Evolutionary conservation across 257 asterid genomes (phyloP).

Genomic region (Fraxinus quadrangulata): DNA sequence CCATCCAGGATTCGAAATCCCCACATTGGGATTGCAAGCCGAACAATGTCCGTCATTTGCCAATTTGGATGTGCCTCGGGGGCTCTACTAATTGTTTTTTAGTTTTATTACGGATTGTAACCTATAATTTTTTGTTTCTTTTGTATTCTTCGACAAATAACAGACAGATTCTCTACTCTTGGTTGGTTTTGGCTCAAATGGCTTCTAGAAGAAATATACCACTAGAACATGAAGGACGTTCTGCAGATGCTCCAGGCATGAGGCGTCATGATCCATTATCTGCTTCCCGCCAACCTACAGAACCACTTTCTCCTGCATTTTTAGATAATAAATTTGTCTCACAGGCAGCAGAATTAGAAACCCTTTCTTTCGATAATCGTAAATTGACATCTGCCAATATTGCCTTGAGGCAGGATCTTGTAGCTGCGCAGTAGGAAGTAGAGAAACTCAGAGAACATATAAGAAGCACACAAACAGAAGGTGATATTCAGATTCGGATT

Average conservation of each 20-base stretch:
- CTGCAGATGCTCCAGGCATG: constrained; percentile 38
- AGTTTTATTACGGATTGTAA: background rate
- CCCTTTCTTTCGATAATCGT: constrained; percentile 62
- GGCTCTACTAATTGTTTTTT: background rate
- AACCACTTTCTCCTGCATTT: constrained; percentile 38
- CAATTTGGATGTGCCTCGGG: too few relatives aligned
- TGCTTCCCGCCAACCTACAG: constrained; percentile 38
- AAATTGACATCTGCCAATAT: constrained; percentile 59
- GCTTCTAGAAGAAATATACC: constrained; percentile 59
- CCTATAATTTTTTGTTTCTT: background rate
- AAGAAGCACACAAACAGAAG: constrained; percentile 63
- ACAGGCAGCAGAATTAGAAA: constrained; percentile 62
- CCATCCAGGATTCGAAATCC: too few relatives aligned
- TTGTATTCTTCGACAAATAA: background rate
- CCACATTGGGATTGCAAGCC: too few relatives aligned
- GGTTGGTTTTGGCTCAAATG: constrained; percentile 39
- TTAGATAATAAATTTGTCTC: constrained; percentile 49
- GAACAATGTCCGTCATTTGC: too few relatives aligned
- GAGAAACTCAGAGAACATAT: constrained; percentile 61
- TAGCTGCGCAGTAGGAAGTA: constrained; percentile 53
- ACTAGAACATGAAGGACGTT: constrained; percentile 45
- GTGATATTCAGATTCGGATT: constrained; percentile 71
- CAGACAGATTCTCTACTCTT: constrained; percentile 12
- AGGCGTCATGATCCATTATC: constrained; percentile 38
- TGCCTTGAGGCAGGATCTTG: constrained; percentile 62